Percentiles rank a stretch among this genome's conserved stretches.
Conservation (phyloP, 768 basidiomycete genomes). For the Phaffia tasmanica region DNA sequence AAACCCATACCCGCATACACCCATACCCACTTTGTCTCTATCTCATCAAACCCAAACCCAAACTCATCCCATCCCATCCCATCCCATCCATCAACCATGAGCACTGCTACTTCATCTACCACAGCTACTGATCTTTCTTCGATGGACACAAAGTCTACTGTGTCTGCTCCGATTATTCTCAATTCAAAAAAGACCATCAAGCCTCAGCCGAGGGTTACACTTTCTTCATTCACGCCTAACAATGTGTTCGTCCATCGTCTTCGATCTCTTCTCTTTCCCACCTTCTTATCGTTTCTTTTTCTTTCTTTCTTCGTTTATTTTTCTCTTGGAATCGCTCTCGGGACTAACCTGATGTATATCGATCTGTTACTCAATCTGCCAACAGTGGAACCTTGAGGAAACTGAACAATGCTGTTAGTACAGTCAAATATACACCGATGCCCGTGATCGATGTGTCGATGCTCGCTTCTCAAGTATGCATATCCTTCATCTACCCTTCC, state of each 20-base stretch:
- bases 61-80: no score
- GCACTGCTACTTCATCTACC: neutral
- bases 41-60: no score
- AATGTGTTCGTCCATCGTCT: conserved; percentile 19
- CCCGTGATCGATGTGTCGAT: neutral
- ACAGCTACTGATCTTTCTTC: conserved; percentile 10
- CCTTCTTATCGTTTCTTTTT: no score
- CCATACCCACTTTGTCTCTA: neutral
- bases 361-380: neutral
- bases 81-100: neutral
- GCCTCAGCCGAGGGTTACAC: conserved; percentile 20
- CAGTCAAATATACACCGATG: no score
- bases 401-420: conserved; percentile 20
- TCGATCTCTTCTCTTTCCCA: neutral
- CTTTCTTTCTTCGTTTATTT: neutral
- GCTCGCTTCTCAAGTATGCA: neutral
- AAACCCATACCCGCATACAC: neutral
- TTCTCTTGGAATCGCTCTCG: neutral
- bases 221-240: conserved; percentile 20
- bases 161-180: conserved; percentile 14
- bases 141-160: conserved; percentile 22
- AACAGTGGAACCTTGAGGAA: conserved; percentile 20
- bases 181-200: conserved; percentile 7
- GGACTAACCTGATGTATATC: neutral
- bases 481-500: neutral